Evolutionary conservation across 176 grass and related monocot genomes (phyloP), one percentile per base, ranked within the genome.

Genomic region (Rhynchospora pubera): DNA sequence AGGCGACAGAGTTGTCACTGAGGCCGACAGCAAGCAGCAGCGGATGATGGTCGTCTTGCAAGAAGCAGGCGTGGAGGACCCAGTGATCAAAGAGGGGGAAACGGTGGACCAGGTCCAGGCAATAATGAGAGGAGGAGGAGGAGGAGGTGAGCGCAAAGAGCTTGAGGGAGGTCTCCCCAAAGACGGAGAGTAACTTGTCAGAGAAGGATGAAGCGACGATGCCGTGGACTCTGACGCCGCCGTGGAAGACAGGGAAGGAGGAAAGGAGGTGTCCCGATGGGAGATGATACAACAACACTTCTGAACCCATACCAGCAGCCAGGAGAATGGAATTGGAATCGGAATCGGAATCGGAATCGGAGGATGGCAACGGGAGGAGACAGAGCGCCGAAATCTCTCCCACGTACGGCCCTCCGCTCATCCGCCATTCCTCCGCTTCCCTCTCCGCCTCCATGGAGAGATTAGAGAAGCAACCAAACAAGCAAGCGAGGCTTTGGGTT

Each of bases 41-140:
- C 34, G 34, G 34, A 39, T 39, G 7, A 52, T 22, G 56, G 21
- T 2, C 9, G 42, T 39, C 34, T 39, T 39, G 73, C 5, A 44
- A 32, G 85, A 94, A 94, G 80, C 87, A 86, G 26, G 70, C 85
- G 32, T 94, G 87, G 19, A 98, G 87, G 56, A 98, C 87, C 95
- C 95, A 98, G 71, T 94, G 92, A 72, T 98, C 89, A 22, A 94
- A 94, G 30, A 83, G 86, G 3, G 89, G 92, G 39, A 94, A 80
- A 34, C 68, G 81, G 77, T 86, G 83, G 48, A 89, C 71, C 79
- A 93, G 85, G 53, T 92, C 84, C 22, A 94, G 65, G 39, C 61
- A 51, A 65, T 85, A 65, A 9, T 50, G 9, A 18, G 0, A 81
- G 30, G 2, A 79, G 39, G n/a, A n/a, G n/a, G 47, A 7, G 10